A percentile compares a stretch with the other conserved stretches of the same genome.
Conservation (phyloP, 139 green algal species). For the Closterium sp. region DNA sequence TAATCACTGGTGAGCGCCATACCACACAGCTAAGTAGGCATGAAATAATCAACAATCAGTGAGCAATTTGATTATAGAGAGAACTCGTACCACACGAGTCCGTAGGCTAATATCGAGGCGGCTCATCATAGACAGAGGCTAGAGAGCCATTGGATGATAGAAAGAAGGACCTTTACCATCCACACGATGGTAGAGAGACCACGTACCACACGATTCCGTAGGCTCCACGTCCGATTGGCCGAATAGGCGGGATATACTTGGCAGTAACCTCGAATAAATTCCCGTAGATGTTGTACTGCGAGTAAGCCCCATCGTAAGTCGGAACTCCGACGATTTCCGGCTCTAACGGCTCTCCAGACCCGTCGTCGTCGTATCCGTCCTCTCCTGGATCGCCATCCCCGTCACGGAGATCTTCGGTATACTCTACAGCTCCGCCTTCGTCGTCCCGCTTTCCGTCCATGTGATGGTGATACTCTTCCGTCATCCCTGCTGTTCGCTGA, state of each 20-base stretch:
- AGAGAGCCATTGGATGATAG: not conserved
- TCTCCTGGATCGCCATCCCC: not conserved
- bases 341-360: constrained; percentile 9
- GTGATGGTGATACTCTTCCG: not conserved
- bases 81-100: too few relatives aligned
- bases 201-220: constrained; percentile 61
- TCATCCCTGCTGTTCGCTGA: not conserved
- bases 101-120: too few relatives aligned
- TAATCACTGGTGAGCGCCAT: too few relatives aligned
- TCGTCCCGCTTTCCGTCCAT: not conserved
- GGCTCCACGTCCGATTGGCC: constrained; percentile 62
- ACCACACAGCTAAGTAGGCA: too few relatives aligned
- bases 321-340: not conserved
- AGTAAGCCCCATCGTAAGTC: constrained; percentile 36
- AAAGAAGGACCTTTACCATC: not conserved
- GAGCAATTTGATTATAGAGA: too few relatives aligned
- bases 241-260: constrained; percentile 60
- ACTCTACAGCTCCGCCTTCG: not conserved
- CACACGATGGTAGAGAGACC: not conserved
- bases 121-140: not conserved
- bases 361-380: not conserved
- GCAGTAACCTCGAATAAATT: constrained; percentile 63
- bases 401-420: not conserved
- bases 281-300: constrained; percentile 52
- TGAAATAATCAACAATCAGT: too few relatives aligned